Conservation (phyloP, 148 eudicot genomes). For the Diospyros kaki region DNA sequence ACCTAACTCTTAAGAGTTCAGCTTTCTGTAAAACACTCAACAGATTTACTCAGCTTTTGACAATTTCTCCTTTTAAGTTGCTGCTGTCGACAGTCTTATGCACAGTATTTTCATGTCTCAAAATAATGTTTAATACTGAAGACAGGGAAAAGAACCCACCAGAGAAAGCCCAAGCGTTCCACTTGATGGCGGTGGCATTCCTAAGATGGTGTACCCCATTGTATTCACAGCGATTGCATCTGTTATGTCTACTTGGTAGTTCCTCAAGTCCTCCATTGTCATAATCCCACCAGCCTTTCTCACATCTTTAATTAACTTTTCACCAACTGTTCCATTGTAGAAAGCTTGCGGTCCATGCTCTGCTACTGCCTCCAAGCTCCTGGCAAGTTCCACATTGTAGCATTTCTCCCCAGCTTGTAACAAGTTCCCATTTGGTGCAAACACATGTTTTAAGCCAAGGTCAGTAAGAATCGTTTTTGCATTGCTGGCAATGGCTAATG, state of each 20-base stretch:
- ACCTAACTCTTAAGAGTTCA: too few relatives aligned
- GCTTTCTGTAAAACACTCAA: too few relatives aligned
- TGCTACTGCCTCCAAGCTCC: constrained; percentile 56
- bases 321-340: constrained; percentile 67
- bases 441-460: constrained; percentile 66
- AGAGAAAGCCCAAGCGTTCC: constrained; percentile 81
- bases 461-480: constrained; percentile 39
- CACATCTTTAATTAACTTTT: constrained; percentile 67
- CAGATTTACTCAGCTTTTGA: too few relatives aligned
- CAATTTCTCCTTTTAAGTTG: too few relatives aligned
- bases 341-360: constrained; percentile 68
- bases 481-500: constrained; percentile 19
- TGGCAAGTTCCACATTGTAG: constrained; percentile 64
- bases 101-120: too few relatives aligned
- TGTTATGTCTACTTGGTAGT: constrained; percentile 51
- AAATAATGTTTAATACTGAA: not conserved
- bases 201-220: constrained; percentile 68
- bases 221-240: constrained; percentile 53
- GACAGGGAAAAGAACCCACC: constrained; percentile 36
- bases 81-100: too few relatives aligned
- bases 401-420: constrained; percentile 74
- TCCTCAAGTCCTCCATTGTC: constrained; percentile 78
- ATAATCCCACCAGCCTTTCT: constrained; percentile 76
- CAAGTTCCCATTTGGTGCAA: constrained; percentile 70
- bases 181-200: constrained; percentile 96